Conservation (phyloP, 441 rosid species). For the Pelargonium cotyledonis region DNA sequence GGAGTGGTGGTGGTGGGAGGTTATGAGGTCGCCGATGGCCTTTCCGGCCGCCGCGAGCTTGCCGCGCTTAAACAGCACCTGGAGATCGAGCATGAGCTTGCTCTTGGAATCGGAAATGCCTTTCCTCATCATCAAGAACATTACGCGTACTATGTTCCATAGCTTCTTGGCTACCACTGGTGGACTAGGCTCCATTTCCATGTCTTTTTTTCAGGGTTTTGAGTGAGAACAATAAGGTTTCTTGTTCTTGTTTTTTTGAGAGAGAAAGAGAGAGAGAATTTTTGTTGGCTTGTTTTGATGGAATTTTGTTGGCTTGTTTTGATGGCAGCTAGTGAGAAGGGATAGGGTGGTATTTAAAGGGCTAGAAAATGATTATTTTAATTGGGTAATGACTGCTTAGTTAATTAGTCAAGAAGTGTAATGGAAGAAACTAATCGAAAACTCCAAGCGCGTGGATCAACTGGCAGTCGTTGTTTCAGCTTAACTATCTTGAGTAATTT, state of each 20-base stretch:
- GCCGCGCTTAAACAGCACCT: conserved; percentile 17
- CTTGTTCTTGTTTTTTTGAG: background rate
- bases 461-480: too few relatives aligned
- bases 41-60: conserved; percentile 19
- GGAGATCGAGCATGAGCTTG: conserved; percentile 15
- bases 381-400: too few relatives aligned
- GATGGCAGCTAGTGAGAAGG: background rate
- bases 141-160: conserved; percentile 14
- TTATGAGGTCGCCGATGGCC: conserved; percentile 20
- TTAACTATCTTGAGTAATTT: too few relatives aligned
- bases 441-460: too few relatives aligned
- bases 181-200: conserved; percentile 15
- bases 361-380: background rate
- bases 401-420: too few relatives aligned
- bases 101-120: conserved; percentile 18
- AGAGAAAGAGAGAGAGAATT: background rate
- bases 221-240: background rate
- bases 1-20: conserved; percentile 15
- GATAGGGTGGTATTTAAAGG: background rate
- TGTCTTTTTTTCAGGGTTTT: background rate
- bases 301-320: too few relatives aligned
- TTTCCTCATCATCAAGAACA: conserved; percentile 14
- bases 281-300: background rate
- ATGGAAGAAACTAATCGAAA: too few relatives aligned
- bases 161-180: conserved; percentile 17